Conservation (phyloP, 208 protist genomes). For the Naegleria fowleri region DNA sequence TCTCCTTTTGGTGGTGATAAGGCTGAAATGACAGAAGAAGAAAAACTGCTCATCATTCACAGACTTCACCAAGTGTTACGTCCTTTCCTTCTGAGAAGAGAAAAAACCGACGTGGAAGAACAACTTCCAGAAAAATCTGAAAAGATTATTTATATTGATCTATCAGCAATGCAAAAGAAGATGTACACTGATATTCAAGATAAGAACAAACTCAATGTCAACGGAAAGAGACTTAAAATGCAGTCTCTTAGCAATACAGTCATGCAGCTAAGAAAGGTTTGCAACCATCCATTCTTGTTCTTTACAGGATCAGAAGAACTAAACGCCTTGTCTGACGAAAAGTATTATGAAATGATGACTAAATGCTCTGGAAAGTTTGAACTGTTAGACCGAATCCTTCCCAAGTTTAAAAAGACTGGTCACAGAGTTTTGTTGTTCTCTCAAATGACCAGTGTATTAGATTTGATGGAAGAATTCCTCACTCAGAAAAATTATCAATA, state of each 20-base stretch:
- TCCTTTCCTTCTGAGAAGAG: slow-evolving; percentile 73
- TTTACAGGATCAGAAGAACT: background rate
- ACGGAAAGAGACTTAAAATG: background rate
- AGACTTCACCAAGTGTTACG: slow-evolving; percentile 67
- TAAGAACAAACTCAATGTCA: background rate
- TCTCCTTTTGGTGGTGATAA: background rate
- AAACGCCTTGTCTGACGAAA: background rate
- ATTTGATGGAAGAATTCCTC: slow-evolving; percentile 39
- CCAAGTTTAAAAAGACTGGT: background rate
- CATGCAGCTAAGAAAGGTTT: slow-evolving; percentile 30
- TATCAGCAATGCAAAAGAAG: background rate
- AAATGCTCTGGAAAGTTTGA: slow-evolving; percentile 54
- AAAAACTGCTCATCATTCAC: slow-evolving; percentile 37
- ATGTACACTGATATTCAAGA: background rate
- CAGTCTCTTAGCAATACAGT: background rate
- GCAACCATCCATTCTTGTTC: slow-evolving; percentile 30
- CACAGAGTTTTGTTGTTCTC: slow-evolving; percentile 37
- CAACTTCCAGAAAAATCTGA: slow-evolving; percentile 62
- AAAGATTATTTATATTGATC: slow-evolving; percentile 12
- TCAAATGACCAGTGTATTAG: slow-evolving; percentile 39
- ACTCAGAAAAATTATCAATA: background rate
- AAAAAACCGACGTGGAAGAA: slow-evolving; percentile 69
- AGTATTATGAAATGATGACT: slow-evolving; percentile 41
- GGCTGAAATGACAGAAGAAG: slow-evolving; percentile 27
- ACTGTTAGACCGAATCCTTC: slow-evolving; percentile 53